Percentiles rank a stretch among this genome's conserved stretches.
These are phyloP conservation scores for Malassezia slooffiae DNA, from an alignment of 1,284 basidiomycete species.

Conservation along the genomic window DNA sequence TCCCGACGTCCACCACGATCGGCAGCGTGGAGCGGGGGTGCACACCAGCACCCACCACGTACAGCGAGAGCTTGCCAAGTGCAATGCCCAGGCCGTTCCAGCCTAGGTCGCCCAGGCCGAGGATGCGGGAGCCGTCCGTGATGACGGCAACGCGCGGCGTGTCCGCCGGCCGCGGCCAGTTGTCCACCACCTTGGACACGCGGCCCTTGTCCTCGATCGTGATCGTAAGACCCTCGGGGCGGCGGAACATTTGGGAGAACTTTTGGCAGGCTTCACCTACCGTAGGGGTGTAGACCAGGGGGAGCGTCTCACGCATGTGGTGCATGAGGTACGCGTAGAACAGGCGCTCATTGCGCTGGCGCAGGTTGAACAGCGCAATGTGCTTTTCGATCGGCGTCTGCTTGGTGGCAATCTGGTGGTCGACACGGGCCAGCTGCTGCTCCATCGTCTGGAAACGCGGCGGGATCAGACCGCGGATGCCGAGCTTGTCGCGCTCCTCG, in stretches of 20 bases:
- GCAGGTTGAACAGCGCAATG: conserved; percentile 65
- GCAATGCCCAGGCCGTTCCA: conserved; percentile 68
- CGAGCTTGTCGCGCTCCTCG: conserved; percentile 59
- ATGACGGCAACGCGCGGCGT: conserved; percentile 47
- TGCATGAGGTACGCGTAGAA: conserved; percentile 56
- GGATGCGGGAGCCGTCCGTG: conserved; percentile 76
- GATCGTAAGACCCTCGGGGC: conserved; percentile 55
- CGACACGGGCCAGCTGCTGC: conserved; percentile 56
- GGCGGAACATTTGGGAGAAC: conserved; percentile 59
- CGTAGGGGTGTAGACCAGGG: conserved; percentile 74
- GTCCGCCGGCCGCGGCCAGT: conserved; percentile 58
- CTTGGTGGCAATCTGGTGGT: conserved; percentile 63
- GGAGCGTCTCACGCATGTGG: conserved; percentile 56
- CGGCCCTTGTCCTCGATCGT: conserved; percentile 60
- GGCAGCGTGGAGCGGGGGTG: conserved; percentile 74
- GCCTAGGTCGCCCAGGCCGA: conserved; percentile 78
- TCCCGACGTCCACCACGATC: conserved; percentile 61
- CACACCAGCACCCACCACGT: conserved; percentile 78
- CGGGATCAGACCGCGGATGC: conserved; percentile 60
- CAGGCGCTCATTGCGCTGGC: conserved; percentile 59
- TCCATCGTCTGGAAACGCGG: conserved; percentile 52
- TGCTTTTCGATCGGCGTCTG: conserved; percentile 62
- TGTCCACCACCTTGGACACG: conserved; percentile 59
- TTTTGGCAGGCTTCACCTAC: conserved; percentile 83
- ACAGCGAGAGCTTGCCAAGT: conserved; percentile 83